Base-by-base conservation (phyloP, 1,284 basidiomycete genomes). In the Apiotrichum domesticum region DNA sequence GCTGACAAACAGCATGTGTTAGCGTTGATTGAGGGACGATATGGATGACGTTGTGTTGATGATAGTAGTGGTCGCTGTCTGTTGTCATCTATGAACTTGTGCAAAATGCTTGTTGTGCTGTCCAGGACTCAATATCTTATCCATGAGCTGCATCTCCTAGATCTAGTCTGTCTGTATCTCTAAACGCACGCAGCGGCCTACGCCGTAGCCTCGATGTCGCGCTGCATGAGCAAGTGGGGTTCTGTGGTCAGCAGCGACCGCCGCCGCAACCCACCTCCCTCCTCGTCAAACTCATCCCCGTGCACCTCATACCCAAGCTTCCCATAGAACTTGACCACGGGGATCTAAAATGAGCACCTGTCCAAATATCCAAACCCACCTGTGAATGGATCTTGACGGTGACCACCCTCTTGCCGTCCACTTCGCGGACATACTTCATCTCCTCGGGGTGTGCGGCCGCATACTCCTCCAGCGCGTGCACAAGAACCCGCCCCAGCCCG, bases 261-360 rank as follows among this genome's bases (percentile, higher is more conserved):
- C 35, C 9, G 11, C 8, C 39, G 1, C 11, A 40, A 35, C 50
- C 34, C 37, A 47, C 51, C 35, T 76, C 84, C 51, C 79, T 87
- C 68, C 79, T 84, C 68, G 78, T 84, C 51, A 81, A 90, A 74
- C 85, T 87, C 70, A 80, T 85, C 69, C 77, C 81, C 49, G 69
- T 81, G 14, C 53, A 57, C 51, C 2, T 40, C 46, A 58, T 90
- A 61, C 73, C 81, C 58, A 81, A 88, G 61, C 75, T 86, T 55
- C 84, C 85, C 67, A 57, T 77, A 77, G 49, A 74, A 74, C 21
- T 62, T 61, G 21, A 72, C 63, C 15, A 72, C 72, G 37, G 68
- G 68, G 43, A 75, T 66, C 72, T 75, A 54, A 2, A 8, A 40
- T 56, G 14, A 51, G 45, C 48, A 42, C 10, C 15, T 13, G 4